Evolutionary conservation across 2,329 filamentous ascomycete species (phyloP), one percentile per base, ranked within the genome.

Genomic region (Achaetomium macrosporum): DNA sequence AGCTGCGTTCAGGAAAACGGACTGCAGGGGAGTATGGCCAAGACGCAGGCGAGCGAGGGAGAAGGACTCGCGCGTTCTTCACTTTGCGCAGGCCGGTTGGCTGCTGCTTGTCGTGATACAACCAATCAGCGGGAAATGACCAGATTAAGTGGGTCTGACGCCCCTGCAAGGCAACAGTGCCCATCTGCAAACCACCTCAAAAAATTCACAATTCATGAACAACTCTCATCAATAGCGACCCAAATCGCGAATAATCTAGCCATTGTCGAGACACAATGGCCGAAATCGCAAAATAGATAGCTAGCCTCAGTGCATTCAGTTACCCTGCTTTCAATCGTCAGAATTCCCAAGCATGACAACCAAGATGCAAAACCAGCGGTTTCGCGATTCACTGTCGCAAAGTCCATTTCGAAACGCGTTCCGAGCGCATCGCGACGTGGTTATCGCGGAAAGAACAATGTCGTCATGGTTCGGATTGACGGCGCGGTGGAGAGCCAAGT

Each of bases 131-230:
- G 9, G 5, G 25, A 13, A 17, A 41, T 2, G 13, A 6, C 2
- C 8, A 7, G 5, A 30, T 52, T 40, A 35, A 54, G 50, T 39
- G 58, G 56, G 50, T 30, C 54, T 9, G 15, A 33, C 35, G 55
- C 56, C 55, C 51, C 49, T 55, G 55, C 55, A 62, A 25, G 59
- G 59, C 60, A 61, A 51, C 59, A 59, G 52, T 51, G 46, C 51
- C 49, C 47, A 42, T 40, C 55, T 48, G 54, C 47, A 55, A 60
- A 60, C 52, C 59, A 60, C 53, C 55, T 58, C 59, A 53, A 40
- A 57, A 62, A 61, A 60, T 53, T 48, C 40, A 44, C 56, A 47
- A 37, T 54, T 42, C 30, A 36, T 41, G 40, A 35, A 25, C 40
- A 17, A 47, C 47, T 20, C 41, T 44, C 46, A 41, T n/a, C 44